A percentile compares a stretch with the other conserved stretches of the same genome.
These are phyloP conservation scores for Geum urbanum DNA, from an alignment of 306 rosid genomes.

Conservation along the genomic window DNA sequence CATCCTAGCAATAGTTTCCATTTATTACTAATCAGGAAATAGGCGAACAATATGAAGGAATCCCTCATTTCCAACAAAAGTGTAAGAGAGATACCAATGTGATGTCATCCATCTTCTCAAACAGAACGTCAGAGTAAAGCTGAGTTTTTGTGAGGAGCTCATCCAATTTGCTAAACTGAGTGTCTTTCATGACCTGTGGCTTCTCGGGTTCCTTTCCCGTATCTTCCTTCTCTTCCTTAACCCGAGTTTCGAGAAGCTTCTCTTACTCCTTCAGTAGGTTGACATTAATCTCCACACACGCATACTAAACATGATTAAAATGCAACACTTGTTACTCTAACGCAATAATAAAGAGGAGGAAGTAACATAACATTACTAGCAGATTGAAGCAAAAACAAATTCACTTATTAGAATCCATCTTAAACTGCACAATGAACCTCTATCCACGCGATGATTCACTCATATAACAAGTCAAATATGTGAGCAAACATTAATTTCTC, in stretches of 20 bases:
- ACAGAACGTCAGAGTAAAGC: conserved; percentile 70
- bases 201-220: conserved; percentile 21
- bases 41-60: conserved; percentile 4
- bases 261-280: conserved; percentile 56
- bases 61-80: neutral
- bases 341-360: neutral
- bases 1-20: conserved; percentile 44
- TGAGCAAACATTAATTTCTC: neutral
- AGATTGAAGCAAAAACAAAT: neutral
- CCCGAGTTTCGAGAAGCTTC: conserved; percentile 51
- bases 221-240: conserved; percentile 51
- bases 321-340: neutral
- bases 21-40: conserved; percentile 11
- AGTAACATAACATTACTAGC: neutral
- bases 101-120: conserved; percentile 96
- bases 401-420: neutral
- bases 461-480: too few relatives aligned
- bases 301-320: conserved; percentile 31
- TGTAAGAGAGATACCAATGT: conserved; percentile 39
- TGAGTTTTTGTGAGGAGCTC: conserved; percentile 88
- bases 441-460: too few relatives aligned
- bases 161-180: conserved; percentile 76
- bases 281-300: conserved; percentile 34
- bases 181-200: conserved; percentile 42
- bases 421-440: neutral